Evolutionary conservation across 169 alveolate species (phyloP), one percentile per base, ranked within the genome.

Genomic region (Plasmodium chabaudi): DNA sequence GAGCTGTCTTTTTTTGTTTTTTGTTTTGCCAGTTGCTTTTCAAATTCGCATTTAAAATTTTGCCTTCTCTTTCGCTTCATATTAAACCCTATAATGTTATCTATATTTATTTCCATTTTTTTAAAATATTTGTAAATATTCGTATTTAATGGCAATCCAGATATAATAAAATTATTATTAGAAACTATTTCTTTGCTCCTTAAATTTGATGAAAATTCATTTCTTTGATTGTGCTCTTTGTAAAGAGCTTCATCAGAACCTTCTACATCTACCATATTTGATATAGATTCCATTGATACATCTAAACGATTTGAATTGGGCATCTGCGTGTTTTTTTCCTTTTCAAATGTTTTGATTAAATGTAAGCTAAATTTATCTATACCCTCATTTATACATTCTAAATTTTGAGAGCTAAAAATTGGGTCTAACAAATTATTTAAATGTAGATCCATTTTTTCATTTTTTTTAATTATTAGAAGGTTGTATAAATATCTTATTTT

Each of bases 71-170:
- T 64, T 19, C 19, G 39, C 12, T 67, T 23, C 51, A 82, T 25
- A 10, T 65, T 49, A 82, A 82, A 82, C 0, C 84, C 61, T 25
- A 82, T 49, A 9, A 82, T 25, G 23, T 25, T 27, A 61, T 65
- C 90, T 6, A 82, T 65, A 3, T 67, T 25, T 21, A 82, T 25
- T 25, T 82, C 68, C 72, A 82, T 57, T 34, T 57, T 51, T 42
- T 82, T 65, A 25, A 82, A 70, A 51, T 53, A 65, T 10, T n/a
- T 34, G 47, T 13, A 82, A 9, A 82, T 56, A 9, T 60, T 82
- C 2, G 15, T 67, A 44, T 67, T 51, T 71, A 82, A 42, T 23
- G 90, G 90, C 1, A 82, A 27, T 6, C 90, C 90, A 47, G 64
- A 67, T 34, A 82, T 47, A n/a, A 82, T 57, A 57, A n/a, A 25